Base-by-base conservation (phyloP, 2,329 filamentous ascomycete species). In the Bipolaris bicolor region DNA sequence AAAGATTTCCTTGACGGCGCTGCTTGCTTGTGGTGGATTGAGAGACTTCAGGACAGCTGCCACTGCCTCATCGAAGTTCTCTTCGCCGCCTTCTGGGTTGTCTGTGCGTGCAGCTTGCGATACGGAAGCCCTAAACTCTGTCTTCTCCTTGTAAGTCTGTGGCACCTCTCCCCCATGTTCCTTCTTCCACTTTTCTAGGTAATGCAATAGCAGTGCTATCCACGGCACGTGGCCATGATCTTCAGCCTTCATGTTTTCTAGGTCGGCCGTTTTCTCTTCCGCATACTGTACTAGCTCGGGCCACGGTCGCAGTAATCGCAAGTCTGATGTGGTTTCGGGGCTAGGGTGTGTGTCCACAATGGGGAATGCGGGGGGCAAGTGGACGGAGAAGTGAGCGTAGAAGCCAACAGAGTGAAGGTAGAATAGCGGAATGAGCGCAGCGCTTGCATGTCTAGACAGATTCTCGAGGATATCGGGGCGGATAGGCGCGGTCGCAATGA, bases 281-380 rank as follows among this genome's bases (percentile, higher is more conserved):
- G 86, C 84, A 61, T 93, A 93, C 3, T 84, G 81, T 1, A 81
- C 74, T 13, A 99, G 83, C 72, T 95, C 93, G 18, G 89, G 85
- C 94, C 95, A 99, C 34, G 95, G 94, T 33, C 84, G 85, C 4
- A 97, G 80, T 11, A 99, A 82, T 48, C 95, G 88, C 33, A 99
- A 83, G 68, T 99, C 95, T 55, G 90, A 88, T 0, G 87, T 95
- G 7, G 91, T 88, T 37, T 91, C 90, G 39, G 91, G 87, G 62
- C 96, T 92, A 0, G 95, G 95, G 71, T 99, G 95, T 43, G 95
- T 98, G 73, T 99, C 94, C 61, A 99, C 90, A 55, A 99, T 90
- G 5, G 94, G 92, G 68, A 96, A 97, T 26, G 88, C 86, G n/a
- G 86, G 82, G 9, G 91, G 89, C 26, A 97, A 80, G 65, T 86